Evolutionary conservation across 208 protist genomes (phyloP), one percentile per base, ranked within the genome.

Genomic region (Spongospora subterranea): DNA sequence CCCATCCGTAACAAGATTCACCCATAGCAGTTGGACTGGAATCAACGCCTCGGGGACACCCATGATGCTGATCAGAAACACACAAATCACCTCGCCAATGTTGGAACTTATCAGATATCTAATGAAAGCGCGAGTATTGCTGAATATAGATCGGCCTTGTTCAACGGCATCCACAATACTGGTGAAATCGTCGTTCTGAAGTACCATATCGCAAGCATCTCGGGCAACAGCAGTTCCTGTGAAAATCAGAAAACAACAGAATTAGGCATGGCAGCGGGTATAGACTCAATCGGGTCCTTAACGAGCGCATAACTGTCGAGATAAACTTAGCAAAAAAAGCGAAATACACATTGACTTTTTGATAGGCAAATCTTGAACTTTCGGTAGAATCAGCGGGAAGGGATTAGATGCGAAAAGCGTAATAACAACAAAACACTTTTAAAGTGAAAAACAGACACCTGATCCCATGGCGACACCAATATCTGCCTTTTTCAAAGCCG

Each of bases 381-480:
- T n/a, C n/a, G n/a, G n/a, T n/a, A n/a, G n/a, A n/a, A n/a, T n/a
- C n/a, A n/a, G n/a, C n/a, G n/a, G n/a, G n/a, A n/a, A n/a, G n/a
- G n/a, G n/a, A n/a, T n/a, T n/a, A n/a, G n/a, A n/a, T n/a, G n/a
- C n/a, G n/a, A n/a, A n/a, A n/a, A n/a, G n/a, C n/a, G n/a, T n/a
- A n/a, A n/a, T n/a, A n/a, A n/a, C n/a, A n/a, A n/a, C n/a, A n/a
- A n/a, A n/a, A n/a, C n/a, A n/a, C n/a, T n/a, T n/a, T n/a, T n/a
- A n/a, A n/a, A n/a, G n/a, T n/a, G n/a, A n/a, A n/a, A n/a, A n/a
- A n/a, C n/a, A n/a, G n/a, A n/a, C n/a, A 60, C 50, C 98, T 40
- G 96, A 96, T 88, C 98, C 98, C 97, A 99, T 99, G 32, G 98
- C 97, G 89, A 99, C 97, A 88, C 98, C 98, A 93, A 99, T 98